Conservation (phyloP, 257 asterid species). For the Fraxinus anomala region DNA sequence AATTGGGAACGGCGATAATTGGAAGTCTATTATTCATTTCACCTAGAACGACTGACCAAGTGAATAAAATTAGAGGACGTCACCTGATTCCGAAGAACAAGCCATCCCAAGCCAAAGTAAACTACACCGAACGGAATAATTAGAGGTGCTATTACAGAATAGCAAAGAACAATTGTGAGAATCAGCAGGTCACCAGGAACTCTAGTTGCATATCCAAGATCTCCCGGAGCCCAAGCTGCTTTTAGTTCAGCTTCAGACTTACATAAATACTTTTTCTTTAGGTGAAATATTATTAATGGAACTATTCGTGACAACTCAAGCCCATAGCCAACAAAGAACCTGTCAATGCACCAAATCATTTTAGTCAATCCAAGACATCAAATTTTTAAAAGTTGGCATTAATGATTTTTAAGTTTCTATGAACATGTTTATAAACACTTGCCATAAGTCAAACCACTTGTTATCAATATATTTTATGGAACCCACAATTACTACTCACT, state of each 20-base stretch:
- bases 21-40: not conserved
- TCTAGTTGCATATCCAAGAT: conserved; percentile 75
- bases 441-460: too few species aligned
- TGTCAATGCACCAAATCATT: conserved; percentile 44
- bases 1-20: not conserved
- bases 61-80: not conserved
- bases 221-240: conserved; percentile 93
- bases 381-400: not conserved
- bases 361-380: conserved; percentile 5
- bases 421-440: too few species aligned
- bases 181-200: conserved; percentile 78
- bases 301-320: conserved; percentile 81
- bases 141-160: conserved; percentile 82
- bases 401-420: not conserved
- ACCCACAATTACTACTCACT: too few species aligned
- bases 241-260: conserved; percentile 78
- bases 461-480: too few species aligned
- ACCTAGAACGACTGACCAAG: not conserved
- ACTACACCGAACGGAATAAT: conserved; percentile 76
- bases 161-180: conserved; percentile 69
- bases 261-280: conserved; percentile 79
- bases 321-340: conserved; percentile 96
- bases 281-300: conserved; percentile 72
- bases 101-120: conserved; percentile 95
- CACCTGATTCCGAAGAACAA: conserved; percentile 87